These are phyloP conservation scores for Neonectria neomacrospora DNA, from an alignment of 2,329 filamentous ascomycete genomes.

Conservation along the genomic window DNA sequence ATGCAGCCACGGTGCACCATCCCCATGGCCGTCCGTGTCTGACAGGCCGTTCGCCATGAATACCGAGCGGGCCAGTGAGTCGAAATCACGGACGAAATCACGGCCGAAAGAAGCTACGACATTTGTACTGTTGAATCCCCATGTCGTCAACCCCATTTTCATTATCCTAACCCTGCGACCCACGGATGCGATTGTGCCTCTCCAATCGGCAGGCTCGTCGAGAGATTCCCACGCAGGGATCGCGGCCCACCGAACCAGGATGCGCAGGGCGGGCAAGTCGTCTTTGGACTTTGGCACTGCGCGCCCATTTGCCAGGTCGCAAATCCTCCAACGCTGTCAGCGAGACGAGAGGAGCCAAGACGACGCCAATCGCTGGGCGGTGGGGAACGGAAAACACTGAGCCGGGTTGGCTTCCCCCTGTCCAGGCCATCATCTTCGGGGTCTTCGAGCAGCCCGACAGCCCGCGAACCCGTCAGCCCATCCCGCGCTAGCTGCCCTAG, in stretches of 20 bases:
- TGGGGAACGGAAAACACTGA: background rate
- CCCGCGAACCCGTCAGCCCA: conserved; percentile 27
- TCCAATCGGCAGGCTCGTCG: conserved; percentile 17
- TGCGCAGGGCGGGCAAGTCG: conserved; percentile 1
- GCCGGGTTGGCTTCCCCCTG: conserved; percentile 20
- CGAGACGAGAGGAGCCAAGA: no score
- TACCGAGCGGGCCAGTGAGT: conserved; percentile 4
- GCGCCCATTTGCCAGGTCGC: background rate
- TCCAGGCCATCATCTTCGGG: conserved; percentile 39
- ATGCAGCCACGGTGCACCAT: background rate
- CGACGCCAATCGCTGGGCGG: background rate
- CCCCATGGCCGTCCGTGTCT: background rate
- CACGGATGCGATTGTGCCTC: background rate
- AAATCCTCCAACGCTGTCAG: background rate
- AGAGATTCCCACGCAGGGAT: conserved; percentile 12
- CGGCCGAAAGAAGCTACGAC: conserved; percentile 7
- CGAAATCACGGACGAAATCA: conserved; percentile 16
- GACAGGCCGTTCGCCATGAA: background rate
- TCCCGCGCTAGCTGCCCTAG: conserved; percentile 15
- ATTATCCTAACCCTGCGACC: background rate
- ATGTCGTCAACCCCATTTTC: background rate
- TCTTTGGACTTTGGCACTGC: conserved; percentile 2
- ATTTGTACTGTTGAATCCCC: background rate
- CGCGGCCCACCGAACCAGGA: background rate
- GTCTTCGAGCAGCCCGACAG: conserved; percentile 49